Evolutionary conservation across 2,329 filamentous ascomycete species (phyloP).

Genomic region (Diaporthe eres): DNA sequence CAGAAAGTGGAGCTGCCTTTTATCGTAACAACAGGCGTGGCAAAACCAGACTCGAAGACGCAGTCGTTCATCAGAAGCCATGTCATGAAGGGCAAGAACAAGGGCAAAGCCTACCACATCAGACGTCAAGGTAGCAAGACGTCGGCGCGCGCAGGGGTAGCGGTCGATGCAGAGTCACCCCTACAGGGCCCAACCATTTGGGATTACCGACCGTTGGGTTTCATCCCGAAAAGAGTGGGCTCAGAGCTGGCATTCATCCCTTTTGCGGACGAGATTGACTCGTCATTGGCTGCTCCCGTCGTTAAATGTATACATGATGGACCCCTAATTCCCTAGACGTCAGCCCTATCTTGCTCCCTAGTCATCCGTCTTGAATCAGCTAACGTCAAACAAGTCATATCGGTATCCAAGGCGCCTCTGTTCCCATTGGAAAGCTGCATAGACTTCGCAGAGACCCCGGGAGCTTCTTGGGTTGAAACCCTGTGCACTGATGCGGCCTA

Average conservation of each 20-base stretch:
- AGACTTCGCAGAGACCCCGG: conserved; percentile 46
- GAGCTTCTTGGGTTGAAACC: conserved; percentile 48
- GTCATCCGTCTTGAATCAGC: background rate
- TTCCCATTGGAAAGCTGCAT: conserved; percentile 53
- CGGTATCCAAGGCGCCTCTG: conserved; percentile 50
- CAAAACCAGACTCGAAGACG: conserved; percentile 49
- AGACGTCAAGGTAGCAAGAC: background rate
- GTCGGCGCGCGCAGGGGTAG: conserved; percentile 12
- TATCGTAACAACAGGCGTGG: conserved; percentile 48
- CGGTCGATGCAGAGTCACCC: background rate
- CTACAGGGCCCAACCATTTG: background rate
- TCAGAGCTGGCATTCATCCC: conserved; percentile 45
- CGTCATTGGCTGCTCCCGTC: conserved; percentile 45
- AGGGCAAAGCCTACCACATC: conserved; percentile 46
- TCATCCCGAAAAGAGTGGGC: conserved; percentile 42
- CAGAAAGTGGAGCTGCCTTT: conserved; percentile 46
- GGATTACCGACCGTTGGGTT: background rate
- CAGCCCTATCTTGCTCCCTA: background rate
- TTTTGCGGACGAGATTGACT: conserved; percentile 49
- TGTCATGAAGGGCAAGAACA: conserved; percentile 60
- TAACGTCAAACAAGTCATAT: conserved; percentile 47
- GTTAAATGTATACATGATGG: conserved; percentile 48
- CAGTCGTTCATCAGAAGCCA: conserved; percentile 56
- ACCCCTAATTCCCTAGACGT: background rate
- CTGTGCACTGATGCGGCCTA: conserved; percentile 52